Conservation (phyloP, 2,329 filamentous ascomycete species). For the Aschersonia sp. region DNA sequence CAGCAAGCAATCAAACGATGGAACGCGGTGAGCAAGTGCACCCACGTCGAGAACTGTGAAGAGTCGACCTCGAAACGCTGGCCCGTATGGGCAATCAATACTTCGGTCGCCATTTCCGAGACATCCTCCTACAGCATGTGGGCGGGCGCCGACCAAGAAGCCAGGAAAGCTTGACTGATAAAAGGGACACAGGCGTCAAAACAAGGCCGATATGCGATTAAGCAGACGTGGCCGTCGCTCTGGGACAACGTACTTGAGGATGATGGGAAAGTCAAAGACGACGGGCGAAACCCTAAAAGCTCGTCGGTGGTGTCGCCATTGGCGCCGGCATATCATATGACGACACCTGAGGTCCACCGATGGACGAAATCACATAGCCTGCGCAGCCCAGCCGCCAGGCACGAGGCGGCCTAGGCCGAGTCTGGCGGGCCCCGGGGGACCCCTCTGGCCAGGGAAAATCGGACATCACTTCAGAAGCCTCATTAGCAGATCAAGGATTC, state of each 20-base stretch:
- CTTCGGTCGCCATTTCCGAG: conserved; percentile 69
- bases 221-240: too few species aligned
- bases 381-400: conserved; percentile 1
- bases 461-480: too few species aligned
- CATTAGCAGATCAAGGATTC: too few species aligned
- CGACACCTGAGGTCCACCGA: not conserved
- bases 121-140: conserved; percentile 23
- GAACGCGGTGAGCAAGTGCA: not conserved
- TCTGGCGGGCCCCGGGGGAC: too few species aligned
- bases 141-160: not conserved
- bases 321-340: not conserved
- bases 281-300: too few species aligned
- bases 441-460: too few species aligned
- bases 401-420: too few species aligned
- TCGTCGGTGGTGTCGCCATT: too few species aligned
- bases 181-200: too few species aligned
- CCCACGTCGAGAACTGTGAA: conserved; percentile 59
- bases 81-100: conserved; percentile 88
- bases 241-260: not conserved
- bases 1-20: not conserved
- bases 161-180: not conserved
- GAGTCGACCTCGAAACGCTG: conserved; percentile 70
- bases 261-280: not conserved
- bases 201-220: too few species aligned
- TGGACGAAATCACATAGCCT: not conserved